Evolutionary conservation across 768 basidiomycete genomes (phyloP), one percentile per base, ranked within the genome.

Genomic region (Termitomyces sp.): DNA sequence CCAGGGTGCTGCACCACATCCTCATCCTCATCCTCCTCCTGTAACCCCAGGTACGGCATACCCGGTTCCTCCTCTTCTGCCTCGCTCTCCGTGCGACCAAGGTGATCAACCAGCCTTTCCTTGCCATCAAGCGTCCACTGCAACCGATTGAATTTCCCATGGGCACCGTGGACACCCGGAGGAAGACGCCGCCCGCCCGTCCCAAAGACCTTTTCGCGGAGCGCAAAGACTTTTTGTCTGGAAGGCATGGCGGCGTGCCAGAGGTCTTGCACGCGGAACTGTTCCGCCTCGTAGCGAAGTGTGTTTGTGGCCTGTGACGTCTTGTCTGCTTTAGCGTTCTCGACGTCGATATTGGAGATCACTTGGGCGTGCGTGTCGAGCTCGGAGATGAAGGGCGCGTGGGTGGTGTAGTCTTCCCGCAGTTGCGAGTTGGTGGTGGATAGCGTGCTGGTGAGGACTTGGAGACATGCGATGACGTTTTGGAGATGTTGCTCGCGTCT

Each of bases 1-100:
- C 73, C 74, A 34, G 78, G 78, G 69, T 84, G 78, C 66, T 79
- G 78, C 48, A 85, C 82, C 42, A 80, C 82, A 58, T 82, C 81
- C 57, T 82, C 84, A 58, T 82, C 81, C 55, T 82, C 84, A 53
- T 75, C 78, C 58, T 76, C 78, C 57, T 70, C 73, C 34, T 63
- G 67, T 33, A 61, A 55, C 58, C 65, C 47, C 3, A 67, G 67
- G 18, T 67, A 66, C 42, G 65, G 71, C n/a, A 63, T 62, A 36
- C 73, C 68, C 27, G 67, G 62, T 50, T 71, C 71, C 69, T 92
- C 90, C 65, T 92, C 89, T 66, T 87, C 87, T 22, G 78, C 89
- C 71, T 93, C 90, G 62, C 82, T 84, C 72, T 89, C 88, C 55
- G 88, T 91, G 48, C 89, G 75, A 18, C 90, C 90, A 44, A 84